Conservation (phyloP, 2,329 filamentous ascomycete genomes). For the Reticulascus tulasneorum region DNA sequence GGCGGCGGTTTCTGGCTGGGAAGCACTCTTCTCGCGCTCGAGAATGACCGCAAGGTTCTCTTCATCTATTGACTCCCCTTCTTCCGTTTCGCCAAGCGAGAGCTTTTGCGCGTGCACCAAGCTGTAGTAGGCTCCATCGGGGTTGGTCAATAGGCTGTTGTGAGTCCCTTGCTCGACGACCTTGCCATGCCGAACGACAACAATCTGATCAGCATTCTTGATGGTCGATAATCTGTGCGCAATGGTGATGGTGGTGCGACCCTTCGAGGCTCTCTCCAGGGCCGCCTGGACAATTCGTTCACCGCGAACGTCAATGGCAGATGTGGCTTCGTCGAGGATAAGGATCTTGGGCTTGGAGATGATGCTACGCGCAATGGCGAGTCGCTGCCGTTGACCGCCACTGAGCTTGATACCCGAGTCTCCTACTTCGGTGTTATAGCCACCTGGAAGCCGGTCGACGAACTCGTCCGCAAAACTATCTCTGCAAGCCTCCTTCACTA, state of each 20-base stretch:
- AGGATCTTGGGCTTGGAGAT: slow-evolving; percentile 60
- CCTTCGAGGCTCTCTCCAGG: slow-evolving; percentile 48
- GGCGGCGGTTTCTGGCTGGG: too few species aligned
- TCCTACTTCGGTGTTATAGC: slow-evolving; percentile 60
- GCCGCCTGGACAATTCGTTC: slow-evolving; percentile 53
- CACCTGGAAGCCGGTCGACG: slow-evolving; percentile 44
- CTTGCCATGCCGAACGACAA: slow-evolving; percentile 57
- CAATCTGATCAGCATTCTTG: slow-evolving; percentile 59
- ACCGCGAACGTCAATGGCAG: slow-evolving; percentile 45
- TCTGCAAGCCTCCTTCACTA: slow-evolving; percentile 44
- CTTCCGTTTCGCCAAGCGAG: slow-evolving; percentile 12
- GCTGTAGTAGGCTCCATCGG: slow-evolving; percentile 42
- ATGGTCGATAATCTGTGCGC: slow-evolving; percentile 59
- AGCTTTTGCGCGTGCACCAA: slow-evolving; percentile 44
- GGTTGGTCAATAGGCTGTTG: slow-evolving; percentile 45
- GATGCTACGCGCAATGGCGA: slow-evolving; percentile 65
- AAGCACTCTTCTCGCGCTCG: too few species aligned
- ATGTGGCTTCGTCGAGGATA: slow-evolving; percentile 66
- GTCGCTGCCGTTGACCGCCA: slow-evolving; percentile 64
- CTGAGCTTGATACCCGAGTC: slow-evolving; percentile 63
- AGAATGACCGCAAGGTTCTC: too few species aligned
- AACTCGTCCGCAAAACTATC: slow-evolving; percentile 53
- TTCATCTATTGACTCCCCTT: neutral
- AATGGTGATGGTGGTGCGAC: slow-evolving; percentile 63
- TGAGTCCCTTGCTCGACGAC: slow-evolving; percentile 62